Evolutionary conservation across 169 alveolate genomes (phyloP), one percentile per base, ranked within the genome.

Genomic region (Toxoplasma gondii): DNA sequence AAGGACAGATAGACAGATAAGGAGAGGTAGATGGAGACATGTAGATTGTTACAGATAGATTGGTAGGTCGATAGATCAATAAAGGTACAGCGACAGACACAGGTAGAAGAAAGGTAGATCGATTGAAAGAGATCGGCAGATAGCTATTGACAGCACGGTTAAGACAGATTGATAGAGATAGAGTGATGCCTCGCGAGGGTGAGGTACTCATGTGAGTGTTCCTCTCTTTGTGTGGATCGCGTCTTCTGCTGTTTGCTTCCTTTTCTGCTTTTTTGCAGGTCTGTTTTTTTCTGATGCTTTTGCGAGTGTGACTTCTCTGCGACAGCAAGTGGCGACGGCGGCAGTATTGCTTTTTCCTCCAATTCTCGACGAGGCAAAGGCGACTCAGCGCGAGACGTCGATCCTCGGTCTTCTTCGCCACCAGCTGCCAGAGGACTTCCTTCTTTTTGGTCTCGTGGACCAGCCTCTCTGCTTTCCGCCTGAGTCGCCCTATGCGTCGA

Each of bases 271-370:
- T 74, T 31, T n/a, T 36, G 38, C 84, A 74, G 84, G n/a, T 12
- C 2, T 74, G 19, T 74, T 74, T 74, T 74, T 74, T n/a, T 74
- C 84, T 1, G 43, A 31, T 22, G 38, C 39, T 5, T 34, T 82
- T 31, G 69, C 41, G 1, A 41, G 54, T 7, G 41, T 82, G 27
- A 9, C 27, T 5, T 12, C 67, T 16, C 64, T 82, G 38, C 90
- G 90, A 12, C 90, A 24, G 5, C 90, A 82, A 38, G 54, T 82
- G n/a, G 90, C 90, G 90, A 38, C 34, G 1, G 69, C 41, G 69
- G 53, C 90, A 7, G 38, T 38, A 29, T 41, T 43, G 90, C 90
- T 82, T 24, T 82, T 82, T 27, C 90, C 64, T 12, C 90, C 90
- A 41, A 41, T 41, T 5, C 67, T 41, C 34, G 69, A 82, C 17